These are phyloP conservation scores for Fomitopsis palustris DNA, from an alignment of 1,284 basidiomycete genomes.

Conservation along the genomic window DNA sequence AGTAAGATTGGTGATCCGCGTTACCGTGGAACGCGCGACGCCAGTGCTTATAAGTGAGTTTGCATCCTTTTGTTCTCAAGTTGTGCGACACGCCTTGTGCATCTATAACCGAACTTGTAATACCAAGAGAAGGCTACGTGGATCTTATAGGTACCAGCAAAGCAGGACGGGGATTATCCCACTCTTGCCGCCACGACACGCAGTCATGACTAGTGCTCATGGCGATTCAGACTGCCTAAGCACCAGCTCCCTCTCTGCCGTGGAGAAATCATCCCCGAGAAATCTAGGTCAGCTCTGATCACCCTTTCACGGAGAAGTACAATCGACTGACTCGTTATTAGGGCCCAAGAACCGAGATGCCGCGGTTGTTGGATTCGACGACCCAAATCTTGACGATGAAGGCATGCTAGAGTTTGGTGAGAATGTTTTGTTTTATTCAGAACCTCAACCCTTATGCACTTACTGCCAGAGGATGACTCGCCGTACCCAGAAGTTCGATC, in stretches of 20 bases:
- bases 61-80: too few species aligned
- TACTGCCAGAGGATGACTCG: slow-evolving; percentile 41
- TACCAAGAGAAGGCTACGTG: too few species aligned
- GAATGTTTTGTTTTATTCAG: not conserved
- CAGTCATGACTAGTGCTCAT: slow-evolving; percentile 17
- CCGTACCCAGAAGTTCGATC: slow-evolving; percentile 65
- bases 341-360: slow-evolving; percentile 13
- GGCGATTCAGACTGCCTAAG: slow-evolving; percentile 13
- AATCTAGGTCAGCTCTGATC: slow-evolving; percentile 12
- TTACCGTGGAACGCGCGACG: too few species aligned
- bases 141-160: too few species aligned
- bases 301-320: not conserved
- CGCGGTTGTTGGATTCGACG: slow-evolving; percentile 46
- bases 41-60: not conserved
- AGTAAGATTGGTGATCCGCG: too few species aligned
- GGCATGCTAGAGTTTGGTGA: slow-evolving; percentile 26
- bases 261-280: slow-evolving; percentile 53
- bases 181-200: not conserved
- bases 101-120: too few species aligned
- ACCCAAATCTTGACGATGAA: slow-evolving; percentile 40
- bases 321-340: not conserved
- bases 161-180: too few species aligned
- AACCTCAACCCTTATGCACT: not conserved
- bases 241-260: slow-evolving; percentile 33
- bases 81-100: too few species aligned